Percentiles rank a stretch among this genome's conserved stretches.
Conservation (phyloP, 306 rosid species). For the Prosopis cineraria region DNA sequence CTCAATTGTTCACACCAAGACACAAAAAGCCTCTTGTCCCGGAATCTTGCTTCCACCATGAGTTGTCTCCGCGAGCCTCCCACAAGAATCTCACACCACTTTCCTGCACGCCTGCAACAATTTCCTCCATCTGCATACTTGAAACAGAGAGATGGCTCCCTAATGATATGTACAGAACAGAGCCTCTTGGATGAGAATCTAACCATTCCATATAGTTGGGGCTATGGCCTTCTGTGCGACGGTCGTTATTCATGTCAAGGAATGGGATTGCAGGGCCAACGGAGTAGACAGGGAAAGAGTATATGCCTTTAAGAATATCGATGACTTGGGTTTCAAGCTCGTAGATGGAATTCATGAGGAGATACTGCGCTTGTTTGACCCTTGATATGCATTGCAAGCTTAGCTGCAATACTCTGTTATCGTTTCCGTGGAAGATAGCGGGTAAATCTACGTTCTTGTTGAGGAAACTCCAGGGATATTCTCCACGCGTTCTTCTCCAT, state of each 20-base stretch:
- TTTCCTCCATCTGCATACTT: slow-evolving; percentile 46
- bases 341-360: slow-evolving; percentile 34
- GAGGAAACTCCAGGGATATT: slow-evolving; percentile 40
- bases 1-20: slow-evolving; percentile 56
- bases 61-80: slow-evolving; percentile 39
- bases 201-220: slow-evolving; percentile 39
- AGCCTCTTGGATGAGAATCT: slow-evolving; percentile 42
- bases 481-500: slow-evolving; percentile 38
- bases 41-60: slow-evolving; percentile 20
- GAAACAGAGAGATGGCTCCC: slow-evolving; percentile 51
- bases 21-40: slow-evolving; percentile 35
- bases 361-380: slow-evolving; percentile 36
- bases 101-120: slow-evolving; percentile 33
- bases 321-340: slow-evolving; percentile 41
- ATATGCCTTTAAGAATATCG: slow-evolving; percentile 23
- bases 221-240: neutral
- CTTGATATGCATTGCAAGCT: slow-evolving; percentile 29
- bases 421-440: slow-evolving; percentile 2
- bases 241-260: slow-evolving; percentile 7
- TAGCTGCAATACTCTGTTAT: slow-evolving; percentile 3
- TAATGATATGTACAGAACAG: slow-evolving; percentile 46
- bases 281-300: slow-evolving; percentile 35
- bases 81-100: slow-evolving; percentile 48
- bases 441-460: slow-evolving; percentile 25
- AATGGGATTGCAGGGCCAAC: slow-evolving; percentile 48